Evolutionary conservation across 202 grass and related monocot species (phyloP).

Genomic region (Sporobolus alterniflorus): DNA sequence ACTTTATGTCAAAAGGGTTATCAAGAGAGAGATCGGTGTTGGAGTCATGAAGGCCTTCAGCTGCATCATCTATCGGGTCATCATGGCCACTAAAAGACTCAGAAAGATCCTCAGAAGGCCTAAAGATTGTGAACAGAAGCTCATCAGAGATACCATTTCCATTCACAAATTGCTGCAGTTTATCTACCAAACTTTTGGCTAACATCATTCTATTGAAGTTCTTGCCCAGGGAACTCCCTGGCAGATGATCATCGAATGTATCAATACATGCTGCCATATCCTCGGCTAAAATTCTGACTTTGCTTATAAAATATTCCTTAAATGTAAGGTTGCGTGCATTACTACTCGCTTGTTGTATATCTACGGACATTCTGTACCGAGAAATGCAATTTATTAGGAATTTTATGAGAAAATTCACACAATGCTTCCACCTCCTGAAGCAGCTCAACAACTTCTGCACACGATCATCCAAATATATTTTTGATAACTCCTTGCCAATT

Average conservation of each 20-base stretch:
- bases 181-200: conserved; percentile 47
- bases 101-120: conserved; percentile 35
- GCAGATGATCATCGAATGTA: conserved; percentile 59
- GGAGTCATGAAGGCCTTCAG: conserved; percentile 35
- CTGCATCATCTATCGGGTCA: conserved; percentile 39
- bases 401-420: conserved; percentile 45
- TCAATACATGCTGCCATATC: conserved; percentile 47
- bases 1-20: conserved; percentile 57
- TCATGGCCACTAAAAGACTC: conserved; percentile 42
- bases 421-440: conserved; percentile 69
- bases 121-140: conserved; percentile 56
- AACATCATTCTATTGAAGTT: conserved; percentile 52
- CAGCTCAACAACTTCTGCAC: conserved; percentile 49
- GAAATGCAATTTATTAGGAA: conserved; percentile 57
- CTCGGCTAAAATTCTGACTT: conserved; percentile 41
- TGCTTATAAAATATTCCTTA: conserved; percentile 53
- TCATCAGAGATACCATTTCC: conserved; percentile 53
- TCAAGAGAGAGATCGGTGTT: conserved; percentile 33
- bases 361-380: conserved; percentile 52
- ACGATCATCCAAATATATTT: conserved; percentile 78
- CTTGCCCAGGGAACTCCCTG: conserved; percentile 48
- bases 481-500: conserved; percentile 42
- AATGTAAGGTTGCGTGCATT: conserved; percentile 46
- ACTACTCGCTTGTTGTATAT: conserved; percentile 29
- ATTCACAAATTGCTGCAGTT: conserved; percentile 44